Conservation (phyloP, 169 alveolate genomes). For the Eimeria sp. region DNA sequence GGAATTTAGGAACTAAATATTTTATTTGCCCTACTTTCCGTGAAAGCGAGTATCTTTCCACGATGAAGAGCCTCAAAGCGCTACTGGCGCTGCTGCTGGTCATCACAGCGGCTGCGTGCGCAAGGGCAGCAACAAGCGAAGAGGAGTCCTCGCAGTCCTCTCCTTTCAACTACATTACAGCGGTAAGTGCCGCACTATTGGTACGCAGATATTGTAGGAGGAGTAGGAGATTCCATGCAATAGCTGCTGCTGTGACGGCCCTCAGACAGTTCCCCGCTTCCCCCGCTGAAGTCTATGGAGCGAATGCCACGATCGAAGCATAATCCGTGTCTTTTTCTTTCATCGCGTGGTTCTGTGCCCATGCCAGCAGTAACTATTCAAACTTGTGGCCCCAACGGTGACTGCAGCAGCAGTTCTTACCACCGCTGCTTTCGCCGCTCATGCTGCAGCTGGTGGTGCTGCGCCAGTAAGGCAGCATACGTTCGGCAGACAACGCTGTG, state of each 20-base stretch:
- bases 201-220: neutral
- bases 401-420: neutral
- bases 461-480: neutral
- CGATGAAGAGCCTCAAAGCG: constrained; percentile 37
- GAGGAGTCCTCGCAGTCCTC: constrained; percentile 29
- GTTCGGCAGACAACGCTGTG: neutral
- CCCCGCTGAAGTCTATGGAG: neutral
- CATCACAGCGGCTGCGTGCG: neutral
- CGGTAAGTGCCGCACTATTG: neutral
- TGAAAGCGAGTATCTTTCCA: neutral
- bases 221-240: neutral
- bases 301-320: neutral
- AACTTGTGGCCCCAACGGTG: neutral
- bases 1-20: neutral
- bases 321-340: neutral
- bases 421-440: neutral
- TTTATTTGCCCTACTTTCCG: neutral
- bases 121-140: neutral
- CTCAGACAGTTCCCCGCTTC: neutral
- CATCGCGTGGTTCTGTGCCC: neutral
- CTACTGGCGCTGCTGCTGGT: constrained; percentile 64
- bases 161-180: constrained; percentile 63
- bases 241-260: neutral
- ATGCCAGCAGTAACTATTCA: neutral
- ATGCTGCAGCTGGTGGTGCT: neutral